A percentile compares a stretch with the other conserved stretches of the same genome.
These are phyloP conservation scores for Daldinia bambusicola DNA, from an alignment of 495 filamentous ascomycete species.

Conservation along the genomic window DNA sequence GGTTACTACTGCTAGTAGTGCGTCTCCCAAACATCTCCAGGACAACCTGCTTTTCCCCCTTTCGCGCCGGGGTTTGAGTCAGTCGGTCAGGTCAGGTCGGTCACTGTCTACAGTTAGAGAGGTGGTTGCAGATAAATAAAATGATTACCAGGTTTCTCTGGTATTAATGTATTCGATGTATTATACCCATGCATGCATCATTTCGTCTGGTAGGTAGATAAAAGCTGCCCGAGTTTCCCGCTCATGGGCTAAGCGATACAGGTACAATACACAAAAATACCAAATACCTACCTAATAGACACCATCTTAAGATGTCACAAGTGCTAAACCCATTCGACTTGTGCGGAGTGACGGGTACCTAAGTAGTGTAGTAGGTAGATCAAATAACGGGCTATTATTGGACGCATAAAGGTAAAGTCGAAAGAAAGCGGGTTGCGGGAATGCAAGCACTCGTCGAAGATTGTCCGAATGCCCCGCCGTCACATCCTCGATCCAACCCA, in stretches of 20 bases:
- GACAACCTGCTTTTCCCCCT: background rate
- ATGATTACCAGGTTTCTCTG: slow-evolving; percentile 2
- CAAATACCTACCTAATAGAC: background rate
- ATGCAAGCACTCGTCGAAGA: slow-evolving; percentile 42
- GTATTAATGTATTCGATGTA: background rate
- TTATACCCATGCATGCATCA: background rate
- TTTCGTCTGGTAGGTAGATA: background rate
- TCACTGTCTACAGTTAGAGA: background rate
- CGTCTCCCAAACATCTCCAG: background rate
- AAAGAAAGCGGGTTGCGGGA: slow-evolving; percentile 43
- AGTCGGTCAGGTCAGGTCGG: background rate
- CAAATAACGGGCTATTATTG: slow-evolving; percentile 41
- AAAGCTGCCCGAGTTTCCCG: slow-evolving; percentile 18
- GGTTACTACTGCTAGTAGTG: slow-evolving; percentile 11
- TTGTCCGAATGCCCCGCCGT: slow-evolving; percentile 44
- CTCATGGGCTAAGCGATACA: slow-evolving; percentile 8
- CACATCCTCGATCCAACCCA: slow-evolving; percentile 43
- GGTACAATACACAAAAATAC: background rate
- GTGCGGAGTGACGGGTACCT: slow-evolving; percentile 40
- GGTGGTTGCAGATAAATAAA: background rate
- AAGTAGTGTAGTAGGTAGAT: slow-evolving; percentile 7
- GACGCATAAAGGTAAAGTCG: slow-evolving; percentile 21
- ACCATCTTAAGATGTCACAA: slow-evolving; percentile 7
- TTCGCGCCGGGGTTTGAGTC: background rate
- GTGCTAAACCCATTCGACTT: slow-evolving; percentile 32